Percentiles rank a stretch among this genome's conserved stretches.
These are phyloP conservation scores for Rhypophila decipiens DNA, from an alignment of 495 filamentous ascomycete species.

Conservation along the genomic window DNA sequence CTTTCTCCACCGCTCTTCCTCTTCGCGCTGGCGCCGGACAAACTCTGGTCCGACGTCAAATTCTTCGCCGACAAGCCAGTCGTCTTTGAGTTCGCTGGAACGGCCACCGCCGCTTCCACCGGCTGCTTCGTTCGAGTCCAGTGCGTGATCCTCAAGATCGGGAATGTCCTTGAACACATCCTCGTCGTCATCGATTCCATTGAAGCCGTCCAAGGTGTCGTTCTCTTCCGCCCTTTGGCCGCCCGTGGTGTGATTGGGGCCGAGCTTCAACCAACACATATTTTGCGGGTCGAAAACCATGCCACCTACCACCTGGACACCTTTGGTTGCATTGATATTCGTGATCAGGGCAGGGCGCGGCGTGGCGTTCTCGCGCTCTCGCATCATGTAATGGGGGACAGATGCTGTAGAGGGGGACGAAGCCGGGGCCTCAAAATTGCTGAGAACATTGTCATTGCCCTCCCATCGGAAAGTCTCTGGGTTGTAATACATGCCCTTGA, in stretches of 20 bases:
- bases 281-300: conserved; percentile 97
- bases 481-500: conserved; percentile 96
- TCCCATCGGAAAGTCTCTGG: conserved; percentile 81
- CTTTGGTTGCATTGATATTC: conserved; percentile 66
- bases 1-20: conserved; percentile 84
- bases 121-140: conserved; percentile 32
- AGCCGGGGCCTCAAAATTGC: conserved; percentile 60
- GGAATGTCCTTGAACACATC: conserved; percentile 52
- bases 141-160: conserved; percentile 44
- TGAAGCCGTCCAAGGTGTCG: conserved; percentile 67
- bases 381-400: conserved; percentile 40
- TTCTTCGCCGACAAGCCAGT: conserved; percentile 86
- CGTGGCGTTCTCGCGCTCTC: conserved; percentile 50
- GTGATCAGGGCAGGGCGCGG: conserved; percentile 89
- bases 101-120: conserved; percentile 22
- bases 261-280: conserved; percentile 89
- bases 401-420: conserved; percentile 43
- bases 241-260: conserved; percentile 19
- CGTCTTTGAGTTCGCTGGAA: conserved; percentile 56
- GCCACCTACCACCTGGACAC: conserved; percentile 83
- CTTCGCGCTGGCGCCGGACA: conserved; percentile 76
- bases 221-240: conserved; percentile 27
- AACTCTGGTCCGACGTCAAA: conserved; percentile 97
- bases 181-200: conserved; percentile 61
- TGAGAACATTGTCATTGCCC: conserved; percentile 82